Conservation (phyloP, 2,329 filamentous ascomycete genomes). For the Blastomyces parvus region DNA sequence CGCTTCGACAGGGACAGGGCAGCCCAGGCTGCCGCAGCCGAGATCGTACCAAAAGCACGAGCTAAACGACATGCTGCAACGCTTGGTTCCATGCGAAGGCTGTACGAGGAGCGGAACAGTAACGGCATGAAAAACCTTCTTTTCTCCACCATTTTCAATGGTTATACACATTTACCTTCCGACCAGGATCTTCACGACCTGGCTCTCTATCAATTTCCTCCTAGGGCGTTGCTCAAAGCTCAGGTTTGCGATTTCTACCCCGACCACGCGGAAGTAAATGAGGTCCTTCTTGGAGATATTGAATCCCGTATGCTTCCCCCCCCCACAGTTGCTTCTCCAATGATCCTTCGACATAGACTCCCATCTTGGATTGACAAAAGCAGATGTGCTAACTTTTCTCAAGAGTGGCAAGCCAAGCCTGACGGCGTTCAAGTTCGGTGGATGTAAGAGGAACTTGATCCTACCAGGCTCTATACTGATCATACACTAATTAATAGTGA, state of each 20-base stretch:
- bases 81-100: not conserved
- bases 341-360: not conserved
- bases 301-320: not conserved
- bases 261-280: not conserved
- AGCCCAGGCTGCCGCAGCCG: not conserved
- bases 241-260: constrained; percentile 5
- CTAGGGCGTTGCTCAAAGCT: not conserved
- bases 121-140: constrained; percentile 6
- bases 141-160: not conserved
- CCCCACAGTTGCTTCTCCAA: not conserved
- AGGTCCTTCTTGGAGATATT: constrained; percentile 4
- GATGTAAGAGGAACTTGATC: constrained; percentile 2
- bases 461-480: not conserved
- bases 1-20: constrained; percentile 3
- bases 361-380: not conserved
- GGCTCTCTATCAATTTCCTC: constrained; percentile 1
- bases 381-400: not conserved
- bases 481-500: not conserved
- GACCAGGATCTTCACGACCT: constrained; percentile 5
- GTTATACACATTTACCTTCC: constrained; percentile 1
- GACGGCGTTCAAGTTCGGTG: not conserved
- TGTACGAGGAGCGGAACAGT: constrained; percentile 1
- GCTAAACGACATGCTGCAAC: constrained; percentile 3
- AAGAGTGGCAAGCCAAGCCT: constrained; percentile 6
- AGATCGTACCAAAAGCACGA: constrained; percentile 2